Percentiles rank a stretch among this genome's conserved stretches.
Conservation (phyloP, 768 basidiomycete genomes). For the Rhodotorula graminis region DNA sequence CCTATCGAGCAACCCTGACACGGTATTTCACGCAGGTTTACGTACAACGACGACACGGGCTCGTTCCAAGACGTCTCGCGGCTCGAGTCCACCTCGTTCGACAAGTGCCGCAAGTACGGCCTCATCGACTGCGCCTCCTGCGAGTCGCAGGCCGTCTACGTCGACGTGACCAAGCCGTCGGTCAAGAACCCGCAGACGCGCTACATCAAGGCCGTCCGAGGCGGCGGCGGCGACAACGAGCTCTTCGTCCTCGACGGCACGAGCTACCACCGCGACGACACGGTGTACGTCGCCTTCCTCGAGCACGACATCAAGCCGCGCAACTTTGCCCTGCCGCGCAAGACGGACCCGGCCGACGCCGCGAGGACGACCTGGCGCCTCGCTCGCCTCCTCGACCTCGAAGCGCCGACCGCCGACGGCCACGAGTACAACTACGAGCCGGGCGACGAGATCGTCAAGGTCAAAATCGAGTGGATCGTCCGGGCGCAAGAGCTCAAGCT, state of each 20-base stretch:
- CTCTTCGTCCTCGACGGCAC: background rate
- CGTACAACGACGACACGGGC: background rate
- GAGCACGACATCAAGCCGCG: background rate
- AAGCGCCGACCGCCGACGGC: background rate
- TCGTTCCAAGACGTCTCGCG: background rate
- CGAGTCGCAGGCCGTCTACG: background rate
- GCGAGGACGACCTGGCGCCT: background rate
- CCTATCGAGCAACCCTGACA: too few species aligned
- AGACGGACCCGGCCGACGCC: accelerated
- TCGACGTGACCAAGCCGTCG: background rate
- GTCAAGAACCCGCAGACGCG: background rate
- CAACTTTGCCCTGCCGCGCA: background rate
- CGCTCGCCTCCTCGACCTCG: background rate
- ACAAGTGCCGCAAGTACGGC: background rate
- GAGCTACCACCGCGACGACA: background rate
- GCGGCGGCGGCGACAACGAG: background rate
- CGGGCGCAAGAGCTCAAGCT: background rate
- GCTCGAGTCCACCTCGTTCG: too few species aligned
- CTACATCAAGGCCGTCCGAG: background rate
- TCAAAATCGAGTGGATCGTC: background rate
- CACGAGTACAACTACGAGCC: too few species aligned
- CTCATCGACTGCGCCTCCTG: background rate
- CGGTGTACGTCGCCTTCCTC: background rate
- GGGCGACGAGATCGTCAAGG: background rate
- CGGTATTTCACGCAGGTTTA: too few species aligned